Evolutionary conservation across 2,329 filamentous ascomycete species (phyloP).

Genomic region (Apiospora phragmitis): DNA sequence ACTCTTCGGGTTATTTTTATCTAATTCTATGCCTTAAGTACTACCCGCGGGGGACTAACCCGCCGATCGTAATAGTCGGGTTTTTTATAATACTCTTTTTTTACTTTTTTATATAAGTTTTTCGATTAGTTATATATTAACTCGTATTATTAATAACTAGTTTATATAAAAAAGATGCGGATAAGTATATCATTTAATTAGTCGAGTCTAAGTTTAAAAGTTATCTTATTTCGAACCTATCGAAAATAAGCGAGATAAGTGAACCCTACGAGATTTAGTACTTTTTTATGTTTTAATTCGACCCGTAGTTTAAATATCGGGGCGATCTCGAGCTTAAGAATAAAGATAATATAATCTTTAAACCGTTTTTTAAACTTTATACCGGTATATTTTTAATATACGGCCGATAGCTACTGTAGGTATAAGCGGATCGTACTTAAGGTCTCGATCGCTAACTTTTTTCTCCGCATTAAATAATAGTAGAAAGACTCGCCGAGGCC

Average conservation of each 20-base stretch:
- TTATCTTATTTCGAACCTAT: neutral
- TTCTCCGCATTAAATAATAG: neutral
- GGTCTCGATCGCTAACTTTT: too few species aligned
- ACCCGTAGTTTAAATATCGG: constrained; percentile 4
- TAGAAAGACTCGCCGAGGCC: neutral
- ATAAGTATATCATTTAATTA: neutral
- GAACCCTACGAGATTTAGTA: neutral
- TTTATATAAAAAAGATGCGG: neutral
- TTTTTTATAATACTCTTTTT: too few species aligned
- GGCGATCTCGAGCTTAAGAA: constrained; percentile 5
- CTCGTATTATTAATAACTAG: too few species aligned
- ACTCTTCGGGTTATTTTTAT: too few species aligned
- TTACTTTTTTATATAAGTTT: too few species aligned
- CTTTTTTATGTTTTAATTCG: constrained; percentile 4
- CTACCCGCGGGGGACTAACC: too few species aligned
- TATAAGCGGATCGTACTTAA: constrained; percentile 6
- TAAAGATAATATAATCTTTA: neutral
- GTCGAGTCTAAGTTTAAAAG: neutral
- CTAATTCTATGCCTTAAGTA: too few species aligned
- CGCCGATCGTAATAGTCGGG: too few species aligned
- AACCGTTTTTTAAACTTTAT: neutral
- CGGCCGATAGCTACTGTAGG: neutral
- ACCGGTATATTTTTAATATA: constrained; percentile 2
- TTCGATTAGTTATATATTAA: too few species aligned
- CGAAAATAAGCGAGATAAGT: neutral